Evolutionary conservation across 805 yeast genomes (phyloP), one percentile per base, ranked within the genome.

Genomic region (Priceomyces castillae): DNA sequence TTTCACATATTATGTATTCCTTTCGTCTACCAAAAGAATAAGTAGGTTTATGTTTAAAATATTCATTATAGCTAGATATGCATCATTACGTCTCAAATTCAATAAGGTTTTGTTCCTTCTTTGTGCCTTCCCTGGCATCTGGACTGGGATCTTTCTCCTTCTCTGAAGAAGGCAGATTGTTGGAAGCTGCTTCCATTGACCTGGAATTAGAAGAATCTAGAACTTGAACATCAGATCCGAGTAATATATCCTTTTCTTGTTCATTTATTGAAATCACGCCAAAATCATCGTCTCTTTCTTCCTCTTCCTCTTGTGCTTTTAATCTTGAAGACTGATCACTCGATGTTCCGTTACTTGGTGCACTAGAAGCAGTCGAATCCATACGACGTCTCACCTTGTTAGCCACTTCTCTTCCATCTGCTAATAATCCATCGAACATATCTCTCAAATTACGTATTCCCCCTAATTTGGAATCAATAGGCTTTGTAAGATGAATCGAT

Each of bases 361-460:
- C 54, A 57, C 64, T 50, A 14, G 64, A 57, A 2, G 85, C 78
- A 7, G 78, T 81, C 12, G 84, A 80, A 59, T 90, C 96, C 77
- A 89, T 90, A 50, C 96, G 82, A 51, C 85, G 82, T 51, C 92
- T 81, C 3, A 94, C 95, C 57, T 89, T 90, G 41, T 78, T 81
- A 1, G 98, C 98, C 11, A 92, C 95, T 44, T 92, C 80, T 59
- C 88, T 76, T 4, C 98, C 97, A 65, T 94, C 97, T 0, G 95
- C 94, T 47, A 92, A 75, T 45, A 94, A 74, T 9, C 94, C 92
- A 61, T 89, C 95, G 66, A 92, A 87, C 80, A 94, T 84, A 43
- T 87, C 92, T 44, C 96, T 76, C 46, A 94, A 66, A 23, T 84
- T 84, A 36, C 80, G 67, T 44, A 77, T 78, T 30, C 73, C 67